Percentiles rank a stretch among this genome's conserved stretches.
These are phyloP conservation scores for Diaporthe sp. DNA, from an alignment of 2,329 filamentous ascomycete species.

Conservation along the genomic window DNA sequence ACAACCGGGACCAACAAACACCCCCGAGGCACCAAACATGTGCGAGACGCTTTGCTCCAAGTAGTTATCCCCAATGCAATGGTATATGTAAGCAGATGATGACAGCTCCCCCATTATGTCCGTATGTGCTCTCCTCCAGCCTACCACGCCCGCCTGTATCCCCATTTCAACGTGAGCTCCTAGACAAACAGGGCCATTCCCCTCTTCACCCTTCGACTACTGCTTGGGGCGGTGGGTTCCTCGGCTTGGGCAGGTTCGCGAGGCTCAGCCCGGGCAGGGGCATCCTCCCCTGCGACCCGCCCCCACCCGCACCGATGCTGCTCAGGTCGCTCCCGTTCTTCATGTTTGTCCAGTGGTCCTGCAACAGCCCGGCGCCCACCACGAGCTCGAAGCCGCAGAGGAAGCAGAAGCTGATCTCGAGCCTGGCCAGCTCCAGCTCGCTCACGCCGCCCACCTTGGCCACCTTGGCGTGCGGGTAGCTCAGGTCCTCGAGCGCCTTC, in stretches of 20 bases:
- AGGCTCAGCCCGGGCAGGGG: slow-evolving; percentile 27
- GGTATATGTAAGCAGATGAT: slow-evolving; percentile 8
- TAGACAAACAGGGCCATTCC: neutral
- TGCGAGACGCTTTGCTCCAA: slow-evolving; percentile 14
- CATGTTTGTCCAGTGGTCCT: slow-evolving; percentile 76
- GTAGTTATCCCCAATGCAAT: neutral
- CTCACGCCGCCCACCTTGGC: slow-evolving; percentile 91
- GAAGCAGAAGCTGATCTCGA: slow-evolving; percentile 93
- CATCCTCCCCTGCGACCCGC: slow-evolving; percentile 2
- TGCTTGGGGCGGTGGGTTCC: neutral
- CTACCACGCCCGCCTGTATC: no score
- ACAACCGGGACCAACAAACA: neutral
- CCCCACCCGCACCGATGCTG: slow-evolving; percentile 20
- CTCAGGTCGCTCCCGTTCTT: slow-evolving; percentile 43
- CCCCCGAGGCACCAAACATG: neutral
- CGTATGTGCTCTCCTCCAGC: neutral
- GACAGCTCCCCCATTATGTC: neutral
- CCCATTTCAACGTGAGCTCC: neutral
- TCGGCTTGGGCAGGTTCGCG: slow-evolving; percentile 25
- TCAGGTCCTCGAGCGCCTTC: slow-evolving; percentile 94
- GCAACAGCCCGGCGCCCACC: slow-evolving; percentile 70
- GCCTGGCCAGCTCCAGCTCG: slow-evolving; percentile 81
- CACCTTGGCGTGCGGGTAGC: slow-evolving; percentile 86
- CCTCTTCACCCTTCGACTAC: slow-evolving; percentile 21
- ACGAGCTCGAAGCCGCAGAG: slow-evolving; percentile 85